Base-by-base conservation (phyloP, 2,329 filamentous ascomycete species). In the Penicillium concentricum region DNA sequence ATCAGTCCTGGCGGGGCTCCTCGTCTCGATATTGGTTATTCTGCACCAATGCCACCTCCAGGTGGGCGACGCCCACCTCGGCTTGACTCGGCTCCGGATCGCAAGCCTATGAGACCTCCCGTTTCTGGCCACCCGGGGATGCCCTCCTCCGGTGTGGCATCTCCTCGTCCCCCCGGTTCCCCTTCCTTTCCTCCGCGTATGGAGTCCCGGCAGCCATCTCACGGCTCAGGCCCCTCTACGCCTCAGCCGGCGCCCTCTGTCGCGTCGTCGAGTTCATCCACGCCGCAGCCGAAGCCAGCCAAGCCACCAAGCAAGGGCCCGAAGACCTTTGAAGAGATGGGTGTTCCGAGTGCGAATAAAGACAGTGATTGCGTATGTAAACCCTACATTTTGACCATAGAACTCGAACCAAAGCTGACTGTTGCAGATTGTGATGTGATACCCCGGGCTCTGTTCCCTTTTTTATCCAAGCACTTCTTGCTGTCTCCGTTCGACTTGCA, bases 241-340 rank as follows among this genome's bases (percentile, higher is more conserved):
- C 71, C 78, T 30, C 69, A 70, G 47, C 71, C 74, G 13, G 47
- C 62, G 38, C 30, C 54, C 30, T 62, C 67, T 2, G 62, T 61
- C 24, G 45, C 63, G n/a, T 56, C 60, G 18, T 60, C 68, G 28
- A 51, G 62, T 45, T 52, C 58, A 56, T 75, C 30, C 59, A 71
- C 30, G 72, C 76, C 61, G 62, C 76, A 16, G 69, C 78, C 77
- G 51, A 71, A 69, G 38, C 69, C 74, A 34, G 64, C 72, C 18
- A 68, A 69, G 51, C 56, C 41, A 76, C 79, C 84, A 32, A 83
- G 82, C 48, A 90, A 92, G 70, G 94, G 93, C 12, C 93, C 94
- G 1, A 91, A 94, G 67, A 97, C 94, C 0, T 99, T 99, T 73
- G 93, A 97, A 72, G 92, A 95, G 72, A 99, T 99, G 94, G 94